phyloP scores from a whole-genome alignment of 306 rosid species.

The Vachellia collinsii region DNA sequence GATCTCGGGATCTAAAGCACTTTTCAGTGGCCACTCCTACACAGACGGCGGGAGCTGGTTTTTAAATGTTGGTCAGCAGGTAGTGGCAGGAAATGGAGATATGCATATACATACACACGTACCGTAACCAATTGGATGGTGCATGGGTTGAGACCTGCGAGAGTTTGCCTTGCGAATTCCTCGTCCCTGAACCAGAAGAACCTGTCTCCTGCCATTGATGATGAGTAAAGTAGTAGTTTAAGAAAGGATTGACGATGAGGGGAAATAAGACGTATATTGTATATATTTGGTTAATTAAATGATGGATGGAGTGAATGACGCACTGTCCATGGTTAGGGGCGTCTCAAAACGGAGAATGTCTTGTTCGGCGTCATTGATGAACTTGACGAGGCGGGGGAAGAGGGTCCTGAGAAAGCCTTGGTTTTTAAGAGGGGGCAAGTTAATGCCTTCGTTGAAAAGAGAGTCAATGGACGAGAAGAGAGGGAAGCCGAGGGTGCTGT shows the following conservation, averaged over 20 bases:
- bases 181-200: slow-evolving; percentile 88
- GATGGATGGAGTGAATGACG: slow-evolving; percentile 1
- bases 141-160: slow-evolving; percentile 88
- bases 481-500: slow-evolving; percentile 47
- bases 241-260: neutral
- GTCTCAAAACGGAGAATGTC: slow-evolving; percentile 59
- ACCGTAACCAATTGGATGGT: slow-evolving; percentile 73
- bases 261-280: no score
- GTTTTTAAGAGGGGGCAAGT: slow-evolving; percentile 43
- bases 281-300: neutral
- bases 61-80: neutral
- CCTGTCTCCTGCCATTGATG: slow-evolving; percentile 59
- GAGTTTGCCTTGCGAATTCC: slow-evolving; percentile 84
- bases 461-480: slow-evolving; percentile 60
- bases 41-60: neutral
- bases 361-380: slow-evolving; percentile 26
- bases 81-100: neutral
- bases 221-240: neutral
- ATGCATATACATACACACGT: neutral
- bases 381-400: slow-evolving; percentile 53
- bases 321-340: slow-evolving; percentile 61
- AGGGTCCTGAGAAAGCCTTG: slow-evolving; percentile 28
- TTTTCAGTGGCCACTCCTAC: slow-evolving; percentile 94
- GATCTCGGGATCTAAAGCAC: slow-evolving; percentile 65
- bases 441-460: slow-evolving; percentile 58